These are phyloP conservation scores for Hamamelis virginiana DNA, from an alignment of 164 flowering plant species.

Conservation along the genomic window DNA sequence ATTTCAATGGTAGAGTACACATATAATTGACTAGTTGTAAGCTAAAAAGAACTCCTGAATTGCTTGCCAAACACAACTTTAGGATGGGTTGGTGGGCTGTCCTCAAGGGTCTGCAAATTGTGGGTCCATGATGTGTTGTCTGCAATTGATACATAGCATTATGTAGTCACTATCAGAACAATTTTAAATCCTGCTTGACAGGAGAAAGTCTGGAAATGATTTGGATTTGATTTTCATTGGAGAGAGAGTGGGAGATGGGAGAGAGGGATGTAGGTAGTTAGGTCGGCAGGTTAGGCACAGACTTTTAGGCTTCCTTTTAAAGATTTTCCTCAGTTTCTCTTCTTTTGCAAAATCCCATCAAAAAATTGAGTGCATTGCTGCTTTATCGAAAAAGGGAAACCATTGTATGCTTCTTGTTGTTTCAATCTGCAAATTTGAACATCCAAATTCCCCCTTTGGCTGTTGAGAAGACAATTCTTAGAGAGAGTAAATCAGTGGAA, in stretches of 20 bases:
- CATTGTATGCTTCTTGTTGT: too few species aligned
- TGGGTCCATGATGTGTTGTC: not conserved
- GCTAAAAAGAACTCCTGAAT: not conserved
- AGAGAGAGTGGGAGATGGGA: not conserved
- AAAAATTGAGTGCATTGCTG: not conserved
- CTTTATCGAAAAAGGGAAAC: too few species aligned
- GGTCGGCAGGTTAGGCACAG: not conserved
- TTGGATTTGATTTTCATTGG: constrained; percentile 12
- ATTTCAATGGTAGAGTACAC: not conserved
- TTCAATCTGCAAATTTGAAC: too few species aligned
- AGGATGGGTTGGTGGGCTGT: not conserved
- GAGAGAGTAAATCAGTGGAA: not conserved
- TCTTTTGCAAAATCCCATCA: not conserved
- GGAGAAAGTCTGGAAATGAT: constrained; percentile 9
- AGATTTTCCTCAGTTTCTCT: not conserved
- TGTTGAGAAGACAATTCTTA: not conserved
- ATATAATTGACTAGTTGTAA: too few species aligned
- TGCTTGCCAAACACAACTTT: not conserved
- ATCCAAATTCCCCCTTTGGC: too few species aligned
- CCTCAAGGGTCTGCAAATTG: not conserved
- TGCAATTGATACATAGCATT: not conserved
- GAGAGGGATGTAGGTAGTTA: not conserved
- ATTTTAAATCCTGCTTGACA: constrained; percentile 1
- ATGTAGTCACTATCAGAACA: not conserved
- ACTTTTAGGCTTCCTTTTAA: not conserved